Evolutionary conservation across 768 basidiomycete genomes (phyloP).

Genomic region (Arthromyces matolae): DNA sequence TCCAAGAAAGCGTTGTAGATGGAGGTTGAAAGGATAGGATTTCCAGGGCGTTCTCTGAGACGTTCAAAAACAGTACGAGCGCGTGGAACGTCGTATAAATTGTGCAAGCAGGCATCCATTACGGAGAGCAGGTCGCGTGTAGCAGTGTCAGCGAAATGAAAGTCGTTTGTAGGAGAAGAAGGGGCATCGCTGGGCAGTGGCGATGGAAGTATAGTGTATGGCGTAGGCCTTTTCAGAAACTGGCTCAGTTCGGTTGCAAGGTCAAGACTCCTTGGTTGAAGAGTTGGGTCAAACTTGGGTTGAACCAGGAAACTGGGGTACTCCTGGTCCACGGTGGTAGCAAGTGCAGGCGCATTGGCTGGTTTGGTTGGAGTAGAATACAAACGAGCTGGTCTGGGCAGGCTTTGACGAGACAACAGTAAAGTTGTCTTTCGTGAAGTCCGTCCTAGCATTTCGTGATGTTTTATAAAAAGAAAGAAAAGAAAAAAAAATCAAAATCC

Average conservation of each 20-base stretch:
- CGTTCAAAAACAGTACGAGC: slow-evolving; percentile 71
- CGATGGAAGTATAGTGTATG: slow-evolving; percentile 61
- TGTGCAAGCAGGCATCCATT: slow-evolving; percentile 80
- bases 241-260: slow-evolving; percentile 38
- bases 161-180: slow-evolving; percentile 36
- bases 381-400: slow-evolving; percentile 66
- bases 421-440: slow-evolving; percentile 41
- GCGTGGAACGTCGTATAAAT: slow-evolving; percentile 70
- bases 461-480: no score
- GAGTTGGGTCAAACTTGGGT: slow-evolving; percentile 6
- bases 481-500: neutral
- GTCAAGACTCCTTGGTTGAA: slow-evolving; percentile 2
- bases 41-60: slow-evolving; percentile 38
- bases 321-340: slow-evolving; percentile 36
- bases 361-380: slow-evolving; percentile 65
- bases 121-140: slow-evolving; percentile 71
- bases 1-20: slow-evolving; percentile 68
- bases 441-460: slow-evolving; percentile 41
- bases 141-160: slow-evolving; percentile 60
- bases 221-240: slow-evolving; percentile 45
- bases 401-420: slow-evolving; percentile 61
- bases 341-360: slow-evolving; percentile 50
- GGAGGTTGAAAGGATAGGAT: slow-evolving; percentile 36
- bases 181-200: slow-evolving; percentile 57
- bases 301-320: slow-evolving; percentile 34